phyloP scores from a whole-genome alignment of 2,329 filamentous ascomycete species.

The Zymoseptoria ardabiliae region DNA sequence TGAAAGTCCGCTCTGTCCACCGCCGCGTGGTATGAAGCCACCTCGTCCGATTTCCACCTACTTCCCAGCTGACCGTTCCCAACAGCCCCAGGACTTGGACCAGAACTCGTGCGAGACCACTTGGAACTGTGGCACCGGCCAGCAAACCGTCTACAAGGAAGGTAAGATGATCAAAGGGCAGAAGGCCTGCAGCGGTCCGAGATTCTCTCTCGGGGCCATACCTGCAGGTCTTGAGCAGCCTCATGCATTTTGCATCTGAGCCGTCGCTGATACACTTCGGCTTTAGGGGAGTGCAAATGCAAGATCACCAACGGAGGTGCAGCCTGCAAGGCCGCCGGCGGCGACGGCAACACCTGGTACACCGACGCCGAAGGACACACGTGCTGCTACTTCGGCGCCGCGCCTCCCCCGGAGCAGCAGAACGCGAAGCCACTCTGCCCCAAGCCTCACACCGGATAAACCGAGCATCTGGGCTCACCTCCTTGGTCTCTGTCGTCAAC shows the following conservation, averaged over 20 bases:
- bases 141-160: background rate
- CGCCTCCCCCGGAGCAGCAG: background rate
- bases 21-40: background rate
- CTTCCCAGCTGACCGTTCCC: background rate
- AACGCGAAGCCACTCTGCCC: background rate
- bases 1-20: background rate
- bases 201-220: no score
- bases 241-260: no score
- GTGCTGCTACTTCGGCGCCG: background rate
- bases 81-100: background rate
- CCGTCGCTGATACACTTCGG: no score
- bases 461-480: no score
- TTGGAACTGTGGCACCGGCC: background rate
- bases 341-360: background rate
- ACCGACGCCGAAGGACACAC: background rate
- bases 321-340: background rate
- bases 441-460: no score
- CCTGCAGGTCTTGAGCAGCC: no score
- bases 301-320: background rate
- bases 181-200: no score
- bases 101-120: background rate
- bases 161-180: no score
- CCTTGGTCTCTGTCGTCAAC: no score
- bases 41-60: background rate
- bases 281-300: no score